These are phyloP conservation scores for Phytopythium sindhum DNA, from an alignment of 352 stramenopile species.

Conservation along the genomic window DNA sequence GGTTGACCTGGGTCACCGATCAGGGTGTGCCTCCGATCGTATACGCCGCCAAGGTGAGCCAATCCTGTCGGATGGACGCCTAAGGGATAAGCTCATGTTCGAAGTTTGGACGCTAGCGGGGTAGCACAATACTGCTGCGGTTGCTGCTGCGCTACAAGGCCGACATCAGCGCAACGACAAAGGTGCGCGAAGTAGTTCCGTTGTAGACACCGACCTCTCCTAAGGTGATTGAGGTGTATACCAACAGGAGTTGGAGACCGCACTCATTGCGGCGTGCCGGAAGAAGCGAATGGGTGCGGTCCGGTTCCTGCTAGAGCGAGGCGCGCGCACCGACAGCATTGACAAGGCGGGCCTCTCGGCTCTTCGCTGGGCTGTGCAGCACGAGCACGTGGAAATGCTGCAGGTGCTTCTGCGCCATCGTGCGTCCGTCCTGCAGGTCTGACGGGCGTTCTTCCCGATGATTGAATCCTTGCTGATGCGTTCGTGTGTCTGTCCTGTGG, in stretches of 20 bases:
- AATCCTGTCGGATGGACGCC: background rate
- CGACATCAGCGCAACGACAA: constrained; percentile 50
- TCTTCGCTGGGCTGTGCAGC: constrained; percentile 43
- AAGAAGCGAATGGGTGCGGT: constrained; percentile 35
- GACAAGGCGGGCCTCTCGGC: constrained; percentile 44
- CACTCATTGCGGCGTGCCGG: constrained; percentile 44
- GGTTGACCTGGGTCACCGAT: background rate
- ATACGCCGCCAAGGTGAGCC: constrained; percentile 48
- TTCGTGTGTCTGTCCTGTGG: background rate
- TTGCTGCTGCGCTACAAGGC: constrained; percentile 56
- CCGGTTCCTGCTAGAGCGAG: constrained; percentile 40
- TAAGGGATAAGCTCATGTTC: background rate
- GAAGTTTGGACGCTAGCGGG: constrained; percentile 19
- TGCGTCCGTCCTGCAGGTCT: constrained; percentile 36
- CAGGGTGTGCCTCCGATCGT: constrained; percentile 55
- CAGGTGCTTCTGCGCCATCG: constrained; percentile 35
- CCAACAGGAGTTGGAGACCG: constrained; percentile 39
- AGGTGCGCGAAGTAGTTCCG: constrained; percentile 14
- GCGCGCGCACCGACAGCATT: constrained; percentile 33
- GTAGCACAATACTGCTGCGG: constrained; percentile 40
- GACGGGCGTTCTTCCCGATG: background rate
- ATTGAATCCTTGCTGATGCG: background rate
- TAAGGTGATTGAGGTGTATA: background rate
- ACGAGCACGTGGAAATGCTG: constrained; percentile 32
- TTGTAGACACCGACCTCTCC: background rate